Percentiles rank a stretch among this genome's conserved stretches.
Conservation (phyloP, 495 filamentous ascomycete genomes). For the Oidiodendron maius region DNA sequence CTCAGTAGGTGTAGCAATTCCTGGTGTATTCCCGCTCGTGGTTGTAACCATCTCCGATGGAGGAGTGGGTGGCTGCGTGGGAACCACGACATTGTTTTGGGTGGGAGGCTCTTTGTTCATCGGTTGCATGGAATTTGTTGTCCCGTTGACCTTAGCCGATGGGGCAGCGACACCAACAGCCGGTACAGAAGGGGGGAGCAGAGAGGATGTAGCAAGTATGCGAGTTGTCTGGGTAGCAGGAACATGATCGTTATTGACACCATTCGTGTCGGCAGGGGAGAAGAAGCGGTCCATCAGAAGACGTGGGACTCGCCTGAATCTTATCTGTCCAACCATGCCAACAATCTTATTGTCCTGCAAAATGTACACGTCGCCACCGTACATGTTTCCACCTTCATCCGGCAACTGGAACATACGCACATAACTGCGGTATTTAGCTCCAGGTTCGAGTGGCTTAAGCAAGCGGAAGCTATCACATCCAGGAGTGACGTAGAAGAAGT, state of each 20-base stretch:
- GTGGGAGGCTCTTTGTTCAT: too few species aligned
- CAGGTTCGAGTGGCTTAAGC: conserved; percentile 52
- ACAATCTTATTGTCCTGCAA: conserved; percentile 59
- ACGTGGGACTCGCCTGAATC: conserved; percentile 62
- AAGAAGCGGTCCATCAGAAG: conserved; percentile 60
- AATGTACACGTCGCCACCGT: conserved; percentile 58
- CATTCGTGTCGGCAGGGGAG: too few species aligned
- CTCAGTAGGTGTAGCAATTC: conserved; percentile 59
- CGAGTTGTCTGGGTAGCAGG: too few species aligned
- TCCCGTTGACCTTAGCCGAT: too few species aligned
- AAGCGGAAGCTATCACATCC: conserved; percentile 74
- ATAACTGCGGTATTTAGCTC: conserved; percentile 65
- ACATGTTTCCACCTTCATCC: conserved; percentile 39
- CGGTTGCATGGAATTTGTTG: too few species aligned
- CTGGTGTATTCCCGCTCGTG: conserved; percentile 28
- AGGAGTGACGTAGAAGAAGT: conserved; percentile 70
- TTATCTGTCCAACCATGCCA: conserved; percentile 43
- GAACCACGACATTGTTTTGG: too few species aligned
- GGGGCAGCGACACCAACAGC: too few species aligned
- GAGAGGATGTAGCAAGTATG: too few species aligned
- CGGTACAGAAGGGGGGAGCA: too few species aligned
- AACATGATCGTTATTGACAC: too few species aligned
- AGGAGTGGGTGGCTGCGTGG: conserved; percentile 34
- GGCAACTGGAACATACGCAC: conserved; percentile 52
- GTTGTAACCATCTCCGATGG: conserved; percentile 27